Conservation (phyloP, 2,329 filamentous ascomycete species). For the Diaporthe ampelina region DNA sequence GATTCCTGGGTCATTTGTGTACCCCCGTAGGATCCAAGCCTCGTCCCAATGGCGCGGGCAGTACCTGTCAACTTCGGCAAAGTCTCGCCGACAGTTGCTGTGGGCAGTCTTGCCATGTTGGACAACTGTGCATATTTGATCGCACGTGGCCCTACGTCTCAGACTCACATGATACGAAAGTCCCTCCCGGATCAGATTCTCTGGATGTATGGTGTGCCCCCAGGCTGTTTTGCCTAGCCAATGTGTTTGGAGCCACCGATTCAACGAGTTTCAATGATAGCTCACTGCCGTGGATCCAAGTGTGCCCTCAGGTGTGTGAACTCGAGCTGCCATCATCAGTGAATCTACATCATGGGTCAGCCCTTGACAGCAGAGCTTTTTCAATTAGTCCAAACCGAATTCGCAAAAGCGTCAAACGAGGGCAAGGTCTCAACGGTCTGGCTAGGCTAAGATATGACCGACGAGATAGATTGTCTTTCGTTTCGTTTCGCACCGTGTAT, state of each 20-base stretch:
- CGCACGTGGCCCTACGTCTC: not conserved
- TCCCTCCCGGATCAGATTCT: not conserved
- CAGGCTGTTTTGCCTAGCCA: not conserved
- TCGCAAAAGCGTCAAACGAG: not conserved
- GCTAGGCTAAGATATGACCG: not conserved
- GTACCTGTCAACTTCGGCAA: not conserved
- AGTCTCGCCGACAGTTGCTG: not conserved
- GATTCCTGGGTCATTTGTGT: not conserved
- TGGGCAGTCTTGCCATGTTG: not conserved
- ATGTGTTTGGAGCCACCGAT: not conserved
- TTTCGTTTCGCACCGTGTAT: not conserved
- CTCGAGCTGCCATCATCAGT: not conserved
- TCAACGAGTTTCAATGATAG: not conserved
- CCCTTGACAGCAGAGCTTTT: not conserved
- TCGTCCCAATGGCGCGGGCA: not conserved
- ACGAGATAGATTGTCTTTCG: not conserved
- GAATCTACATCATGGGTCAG: not conserved
- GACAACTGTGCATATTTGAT: not conserved
- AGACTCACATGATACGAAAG: not conserved
- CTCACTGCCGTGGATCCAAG: not conserved
- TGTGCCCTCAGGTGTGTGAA: not conserved
- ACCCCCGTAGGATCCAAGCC: not conserved
- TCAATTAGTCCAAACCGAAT: not conserved
- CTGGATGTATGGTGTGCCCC: not conserved
- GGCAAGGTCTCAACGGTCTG: no score